Evolutionary conservation across 495 filamentous ascomycete species (phyloP), one percentile per base, ranked within the genome.

Genomic region (Xylona heveae): DNA sequence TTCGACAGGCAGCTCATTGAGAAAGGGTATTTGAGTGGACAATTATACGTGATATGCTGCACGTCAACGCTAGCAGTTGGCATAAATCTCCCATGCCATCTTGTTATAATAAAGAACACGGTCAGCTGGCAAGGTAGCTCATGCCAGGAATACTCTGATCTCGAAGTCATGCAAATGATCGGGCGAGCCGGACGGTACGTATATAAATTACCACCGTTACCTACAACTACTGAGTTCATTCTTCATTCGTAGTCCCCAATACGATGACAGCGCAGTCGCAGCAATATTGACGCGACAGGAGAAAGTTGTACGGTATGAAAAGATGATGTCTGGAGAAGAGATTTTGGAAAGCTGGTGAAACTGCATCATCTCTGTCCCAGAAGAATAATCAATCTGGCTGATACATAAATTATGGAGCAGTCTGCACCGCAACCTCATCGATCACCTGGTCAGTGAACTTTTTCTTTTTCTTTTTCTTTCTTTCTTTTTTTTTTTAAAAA

Each of bases 91-190:
- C 88, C 88, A 7, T 88, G 88, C 35, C 76, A 95, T 45, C 68
- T 93, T 1, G 84, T 91, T 3, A 71, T 97, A 6, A 71, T 97
- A 33, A 97, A 95, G 48, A 82, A 82, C 19, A 94, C 85, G 0
- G 65, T 76, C 14, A 59, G 65, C 3, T 97, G 70, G 51, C 60
- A 67, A 24, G 67, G 74, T 30, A 62, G 58, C 35, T 18, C n/a
- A 15, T 48, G 65, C 13, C 64, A 72, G 31, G 83, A 97, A 47
- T 92, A 88, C 41, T 71, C 78, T 0, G 84, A 94, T 46, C 56
- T 97, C 12, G 88, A 97, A 41, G 66, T 97, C 38, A 94, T 92
- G 80, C 88, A 97, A 47, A 97, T 97, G 88, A 64, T 95, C 19
- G 88, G 88, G 15, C 73, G 88, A 30, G 85, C 88, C 22, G 88